phyloP scores from a whole-genome alignment of 352 stramenopile species.

The Globisporangium canariense region DNA sequence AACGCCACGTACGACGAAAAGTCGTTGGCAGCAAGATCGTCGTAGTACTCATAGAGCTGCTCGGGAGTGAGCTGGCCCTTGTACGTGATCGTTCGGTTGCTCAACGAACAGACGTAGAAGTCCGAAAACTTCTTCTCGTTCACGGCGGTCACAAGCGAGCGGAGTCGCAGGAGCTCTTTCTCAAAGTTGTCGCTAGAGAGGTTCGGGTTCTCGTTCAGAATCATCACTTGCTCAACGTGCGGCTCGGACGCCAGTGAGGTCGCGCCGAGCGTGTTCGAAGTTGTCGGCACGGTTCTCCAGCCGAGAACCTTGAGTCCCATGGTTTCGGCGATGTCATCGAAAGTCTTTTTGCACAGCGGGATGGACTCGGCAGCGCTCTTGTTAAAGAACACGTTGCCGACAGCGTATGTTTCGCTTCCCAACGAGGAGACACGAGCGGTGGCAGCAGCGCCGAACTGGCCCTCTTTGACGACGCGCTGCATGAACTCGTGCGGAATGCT shows the following conservation, averaged over 20 bases:
- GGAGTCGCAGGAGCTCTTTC: conserved; percentile 77
- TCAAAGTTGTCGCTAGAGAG: conserved; percentile 88
- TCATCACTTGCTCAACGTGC: conserved; percentile 94
- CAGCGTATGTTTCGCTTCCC: conserved; percentile 86
- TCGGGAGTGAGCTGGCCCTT: conserved; percentile 97
- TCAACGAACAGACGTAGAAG: conserved; percentile 96
- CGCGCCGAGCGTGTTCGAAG: conserved; percentile 91
- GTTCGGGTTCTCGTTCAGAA: conserved; percentile 72
- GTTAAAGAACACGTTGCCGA: conserved; percentile 91
- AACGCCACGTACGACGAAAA: conserved; percentile 94
- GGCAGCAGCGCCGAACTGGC: conserved; percentile 56
- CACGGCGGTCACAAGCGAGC: conserved; percentile 46
- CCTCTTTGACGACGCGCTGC: conserved; percentile 69
- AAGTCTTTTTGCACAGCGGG: conserved; percentile 85
- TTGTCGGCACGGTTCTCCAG: conserved; percentile 92
- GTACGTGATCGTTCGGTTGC: conserved; percentile 95
- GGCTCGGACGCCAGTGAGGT: conserved; percentile 93
- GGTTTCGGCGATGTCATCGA: conserved; percentile 65
- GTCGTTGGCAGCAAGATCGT: conserved; percentile 50
- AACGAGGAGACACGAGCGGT: conserved; percentile 28
- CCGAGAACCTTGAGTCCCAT: conserved; percentile 92
- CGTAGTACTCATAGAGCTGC: conserved; percentile 81
- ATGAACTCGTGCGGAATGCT: conserved; percentile 96
- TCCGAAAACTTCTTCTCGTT: conserved; percentile 77
- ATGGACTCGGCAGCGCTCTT: conserved; percentile 73